Conservation (phyloP, 2,329 filamentous ascomycete genomes). For the Calonectria hongkongensis region DNA sequence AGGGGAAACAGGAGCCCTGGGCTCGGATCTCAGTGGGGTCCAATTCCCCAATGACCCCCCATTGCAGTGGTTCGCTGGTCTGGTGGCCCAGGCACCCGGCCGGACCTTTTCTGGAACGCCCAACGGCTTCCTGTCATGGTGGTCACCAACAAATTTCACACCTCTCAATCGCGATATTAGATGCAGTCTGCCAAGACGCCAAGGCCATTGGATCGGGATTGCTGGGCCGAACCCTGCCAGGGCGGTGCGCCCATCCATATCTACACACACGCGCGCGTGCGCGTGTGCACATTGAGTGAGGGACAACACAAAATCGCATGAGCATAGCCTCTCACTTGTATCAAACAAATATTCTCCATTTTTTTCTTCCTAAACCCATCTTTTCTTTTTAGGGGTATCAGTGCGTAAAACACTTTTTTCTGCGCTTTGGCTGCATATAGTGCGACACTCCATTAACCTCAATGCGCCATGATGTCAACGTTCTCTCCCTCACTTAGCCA, state of each 20-base stretch:
- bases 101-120: conserved; percentile 16
- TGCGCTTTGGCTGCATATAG: conserved; percentile 21
- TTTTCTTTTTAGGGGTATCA: conserved; percentile 46
- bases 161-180: not conserved
- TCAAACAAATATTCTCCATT: conserved; percentile 24
- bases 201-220: conserved; percentile 2
- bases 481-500: conserved; percentile 42
- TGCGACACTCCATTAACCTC: conserved; percentile 40
- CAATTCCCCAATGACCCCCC: conserved; percentile 15
- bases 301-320: not conserved
- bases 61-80: conserved; percentile 12
- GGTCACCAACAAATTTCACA: not conserved
- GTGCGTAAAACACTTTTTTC: conserved; percentile 38
- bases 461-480: conserved; percentile 44
- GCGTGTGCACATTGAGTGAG: not conserved
- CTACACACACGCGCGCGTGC: too few species aligned
- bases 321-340: conserved; percentile 1
- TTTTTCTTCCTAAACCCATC: conserved; percentile 23
- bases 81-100: conserved; percentile 4
- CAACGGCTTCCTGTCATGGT: conserved; percentile 23
- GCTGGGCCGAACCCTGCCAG: not conserved
- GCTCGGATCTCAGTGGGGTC: conserved; percentile 31
- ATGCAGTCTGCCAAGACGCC: conserved; percentile 13
- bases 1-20: conserved; percentile 22
- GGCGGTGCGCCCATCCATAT: not conserved